These are phyloP conservation scores for Tolypocladium sp. DNA, from an alignment of 2,329 filamentous ascomycete genomes.

Conservation along the genomic window DNA sequence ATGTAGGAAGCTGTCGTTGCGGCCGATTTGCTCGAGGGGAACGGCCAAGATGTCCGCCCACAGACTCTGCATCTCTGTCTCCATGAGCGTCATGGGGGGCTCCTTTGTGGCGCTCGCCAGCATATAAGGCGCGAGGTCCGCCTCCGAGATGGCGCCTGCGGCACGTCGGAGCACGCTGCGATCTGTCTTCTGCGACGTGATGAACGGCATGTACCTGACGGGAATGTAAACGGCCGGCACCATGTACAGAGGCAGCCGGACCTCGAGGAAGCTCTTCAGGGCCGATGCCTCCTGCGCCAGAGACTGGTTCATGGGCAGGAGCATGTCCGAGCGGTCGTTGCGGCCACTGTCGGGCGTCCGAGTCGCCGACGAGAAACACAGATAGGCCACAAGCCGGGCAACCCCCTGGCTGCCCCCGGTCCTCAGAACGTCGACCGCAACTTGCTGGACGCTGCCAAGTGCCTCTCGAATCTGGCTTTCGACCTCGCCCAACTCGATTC, in stretches of 20 bases:
- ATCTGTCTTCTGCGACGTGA: slow-evolving; percentile 9
- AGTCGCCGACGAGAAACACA: too few species aligned
- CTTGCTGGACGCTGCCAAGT: neutral
- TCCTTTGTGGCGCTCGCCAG: neutral
- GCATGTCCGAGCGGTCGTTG: neutral
- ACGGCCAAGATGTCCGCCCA: slow-evolving; percentile 3
- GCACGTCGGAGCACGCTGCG: slow-evolving; percentile 1
- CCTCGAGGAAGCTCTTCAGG: neutral
- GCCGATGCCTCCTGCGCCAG: neutral
- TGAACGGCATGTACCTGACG: slow-evolving; percentile 3
- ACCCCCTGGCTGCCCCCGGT: neutral
- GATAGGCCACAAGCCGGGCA: neutral
- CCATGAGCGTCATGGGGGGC: neutral
- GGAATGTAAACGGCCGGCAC: slow-evolving; percentile 6
- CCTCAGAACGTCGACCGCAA: neutral
- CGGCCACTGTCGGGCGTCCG: too few species aligned
- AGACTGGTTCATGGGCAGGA: too few species aligned
- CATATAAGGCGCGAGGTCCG: neutral
- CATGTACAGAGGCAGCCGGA: slow-evolving; percentile 2
- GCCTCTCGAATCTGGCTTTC: slow-evolving; percentile 3
- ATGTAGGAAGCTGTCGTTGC: neutral
- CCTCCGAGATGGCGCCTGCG: neutral
- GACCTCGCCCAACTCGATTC: slow-evolving; percentile 9
- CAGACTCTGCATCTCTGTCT: neutral
- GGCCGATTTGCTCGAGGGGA: neutral